These are phyloP conservation scores for Tetraselmis chui DNA, from an alignment of 139 green algal species.

Conservation along the genomic window DNA sequence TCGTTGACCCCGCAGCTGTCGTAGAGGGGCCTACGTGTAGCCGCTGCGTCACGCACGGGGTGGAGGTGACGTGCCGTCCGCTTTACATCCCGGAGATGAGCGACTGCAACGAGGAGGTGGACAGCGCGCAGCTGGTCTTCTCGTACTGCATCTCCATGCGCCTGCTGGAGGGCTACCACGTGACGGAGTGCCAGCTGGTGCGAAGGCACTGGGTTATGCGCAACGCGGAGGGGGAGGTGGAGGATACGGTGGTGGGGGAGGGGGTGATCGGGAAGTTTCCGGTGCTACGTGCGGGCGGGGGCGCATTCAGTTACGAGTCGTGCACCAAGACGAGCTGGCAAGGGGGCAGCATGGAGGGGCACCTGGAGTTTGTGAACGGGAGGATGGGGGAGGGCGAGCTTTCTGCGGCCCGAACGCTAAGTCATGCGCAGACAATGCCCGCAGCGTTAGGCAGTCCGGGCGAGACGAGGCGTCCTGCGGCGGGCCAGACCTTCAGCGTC, in stretches of 20 bases:
- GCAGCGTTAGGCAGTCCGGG: no score
- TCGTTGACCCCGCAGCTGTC: no score
- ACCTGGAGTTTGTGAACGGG: background rate
- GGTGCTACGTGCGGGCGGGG: background rate
- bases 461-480: background rate
- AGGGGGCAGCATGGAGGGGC: background rate
- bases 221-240: background rate
- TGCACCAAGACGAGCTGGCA: background rate
- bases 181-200: background rate
- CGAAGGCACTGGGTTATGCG: background rate
- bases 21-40: background rate
- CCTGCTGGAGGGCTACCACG: background rate
- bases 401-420: background rate
- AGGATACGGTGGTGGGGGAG: background rate
- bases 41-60: background rate
- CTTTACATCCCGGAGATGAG: background rate
- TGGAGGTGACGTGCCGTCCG: background rate
- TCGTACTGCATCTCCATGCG: background rate
- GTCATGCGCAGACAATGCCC: background rate
- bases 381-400: background rate
- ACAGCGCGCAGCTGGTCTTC: background rate
- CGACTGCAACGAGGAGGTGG: background rate
- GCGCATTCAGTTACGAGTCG: background rate
- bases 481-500: background rate
- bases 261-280: background rate